Conservation (phyloP, 2,329 filamentous ascomycete genomes). For the Aureobasidium sp. region DNA sequence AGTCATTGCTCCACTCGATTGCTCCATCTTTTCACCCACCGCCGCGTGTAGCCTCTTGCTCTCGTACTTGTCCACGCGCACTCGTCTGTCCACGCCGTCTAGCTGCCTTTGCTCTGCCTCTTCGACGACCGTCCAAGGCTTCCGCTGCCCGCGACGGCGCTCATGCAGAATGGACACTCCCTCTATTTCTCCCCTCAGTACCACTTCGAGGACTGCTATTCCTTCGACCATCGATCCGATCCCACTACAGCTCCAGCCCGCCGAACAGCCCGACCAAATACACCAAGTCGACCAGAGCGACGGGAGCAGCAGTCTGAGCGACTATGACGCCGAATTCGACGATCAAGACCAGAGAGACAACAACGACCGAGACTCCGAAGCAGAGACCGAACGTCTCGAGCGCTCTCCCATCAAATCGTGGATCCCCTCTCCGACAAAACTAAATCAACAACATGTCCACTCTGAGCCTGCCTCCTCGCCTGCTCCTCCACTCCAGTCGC, state of each 20-base stretch:
- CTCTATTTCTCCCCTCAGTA: conserved; percentile 31
- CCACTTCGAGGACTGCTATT: conserved; percentile 19
- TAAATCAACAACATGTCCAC: conserved; percentile 49
- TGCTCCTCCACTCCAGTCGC: conserved; percentile 3
- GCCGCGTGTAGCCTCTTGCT: neutral
- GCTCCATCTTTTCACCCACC: neutral
- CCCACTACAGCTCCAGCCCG: neutral
- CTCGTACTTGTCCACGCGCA: neutral
- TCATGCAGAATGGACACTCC: conserved; percentile 18
- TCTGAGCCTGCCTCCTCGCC: conserved; percentile 29
- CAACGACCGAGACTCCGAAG: conserved; percentile 65
- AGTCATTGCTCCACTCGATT: neutral
- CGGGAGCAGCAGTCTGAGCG: conserved; percentile 85
- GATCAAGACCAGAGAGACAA: conserved; percentile 33
- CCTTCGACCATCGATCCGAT: conserved; percentile 1
- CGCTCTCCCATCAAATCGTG: conserved; percentile 45
- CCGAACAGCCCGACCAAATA: neutral
- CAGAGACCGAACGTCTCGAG: conserved; percentile 88
- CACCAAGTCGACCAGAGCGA: conserved; percentile 22
- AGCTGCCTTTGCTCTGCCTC: neutral
- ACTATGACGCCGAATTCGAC: conserved; percentile 78
- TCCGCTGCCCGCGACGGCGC: conserved; percentile 7
- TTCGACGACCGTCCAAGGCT: conserved; percentile 5
- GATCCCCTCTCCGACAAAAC: conserved; percentile 58
- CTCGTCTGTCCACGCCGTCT: neutral